phyloP scores from a whole-genome alignment of 306 rosid species.

The Biancaea sappan region DNA sequence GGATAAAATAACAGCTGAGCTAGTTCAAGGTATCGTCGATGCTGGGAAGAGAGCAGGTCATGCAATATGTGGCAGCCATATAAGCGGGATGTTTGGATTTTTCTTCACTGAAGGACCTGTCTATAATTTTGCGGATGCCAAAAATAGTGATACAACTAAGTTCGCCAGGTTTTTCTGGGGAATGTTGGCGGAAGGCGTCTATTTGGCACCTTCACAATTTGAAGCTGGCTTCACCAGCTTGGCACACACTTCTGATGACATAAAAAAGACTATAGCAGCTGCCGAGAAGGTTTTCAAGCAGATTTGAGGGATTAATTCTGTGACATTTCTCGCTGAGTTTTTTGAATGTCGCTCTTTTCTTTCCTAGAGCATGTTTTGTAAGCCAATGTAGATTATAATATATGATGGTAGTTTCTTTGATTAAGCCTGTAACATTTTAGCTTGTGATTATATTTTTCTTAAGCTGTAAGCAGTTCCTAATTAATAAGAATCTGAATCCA shows the following conservation, averaged over 20 bases:
- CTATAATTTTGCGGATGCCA: slow-evolving; percentile 76
- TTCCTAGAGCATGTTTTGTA: slow-evolving; percentile 31
- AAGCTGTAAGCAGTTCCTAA: slow-evolving; percentile 11
- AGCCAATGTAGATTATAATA: slow-evolving; percentile 32
- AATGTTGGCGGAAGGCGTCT: slow-evolving; percentile 93
- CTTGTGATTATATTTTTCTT: slow-evolving; percentile 15
- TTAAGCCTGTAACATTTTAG: slow-evolving; percentile 30
- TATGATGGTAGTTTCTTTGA: slow-evolving; percentile 19
- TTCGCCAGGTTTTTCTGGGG: slow-evolving; percentile 83
- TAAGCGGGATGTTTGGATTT: slow-evolving; percentile 92
- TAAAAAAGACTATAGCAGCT: slow-evolving; percentile 85
- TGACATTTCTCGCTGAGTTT: slow-evolving; percentile 24
- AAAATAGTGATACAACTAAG: slow-evolving; percentile 77
- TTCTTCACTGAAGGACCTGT: slow-evolving; percentile 97
- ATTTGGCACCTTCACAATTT: slow-evolving; percentile 93
- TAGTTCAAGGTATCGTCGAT: slow-evolving; percentile 70
- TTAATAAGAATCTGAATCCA: slow-evolving; percentile 21
- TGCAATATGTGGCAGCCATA: slow-evolving; percentile 85
- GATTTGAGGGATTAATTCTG: slow-evolving; percentile 48
- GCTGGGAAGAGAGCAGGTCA: slow-evolving; percentile 91
- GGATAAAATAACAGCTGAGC: slow-evolving; percentile 75
- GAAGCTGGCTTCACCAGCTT: slow-evolving; percentile 98
- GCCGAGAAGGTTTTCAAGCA: slow-evolving; percentile 84
- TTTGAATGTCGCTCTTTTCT: neutral
- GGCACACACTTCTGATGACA: slow-evolving; percentile 83